Conservation (phyloP, 2,329 filamentous ascomycete species). For the Sclerotinia trifoliorum region DNA sequence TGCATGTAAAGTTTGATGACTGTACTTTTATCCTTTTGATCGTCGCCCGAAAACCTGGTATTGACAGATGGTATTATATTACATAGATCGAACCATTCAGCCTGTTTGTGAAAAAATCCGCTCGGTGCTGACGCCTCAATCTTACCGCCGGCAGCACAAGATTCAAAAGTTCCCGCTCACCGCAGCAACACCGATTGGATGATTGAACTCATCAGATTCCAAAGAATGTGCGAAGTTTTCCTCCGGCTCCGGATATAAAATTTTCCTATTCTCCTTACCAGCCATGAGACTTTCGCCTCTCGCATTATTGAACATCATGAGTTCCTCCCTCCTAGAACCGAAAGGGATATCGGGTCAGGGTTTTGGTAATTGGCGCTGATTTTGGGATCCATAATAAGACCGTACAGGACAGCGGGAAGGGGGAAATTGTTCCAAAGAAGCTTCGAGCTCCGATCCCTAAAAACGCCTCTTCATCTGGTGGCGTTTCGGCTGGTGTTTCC, state of each 20-base stretch:
- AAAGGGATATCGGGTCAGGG: not conserved
- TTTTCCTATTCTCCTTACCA: not conserved
- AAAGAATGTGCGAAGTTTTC: not conserved
- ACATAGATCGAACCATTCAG: not conserved
- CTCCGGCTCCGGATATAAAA: not conserved
- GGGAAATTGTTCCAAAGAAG: not conserved
- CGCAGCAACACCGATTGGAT: conserved; percentile 7
- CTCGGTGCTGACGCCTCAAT: conserved; percentile 12
- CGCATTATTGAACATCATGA: not conserved
- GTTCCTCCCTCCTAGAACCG: not conserved
- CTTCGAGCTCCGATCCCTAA: not conserved
- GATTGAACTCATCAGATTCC: too few species aligned
- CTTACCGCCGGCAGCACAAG: conserved; percentile 7
- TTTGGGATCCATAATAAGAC: not conserved
- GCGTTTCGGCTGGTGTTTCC: conserved; percentile 6
- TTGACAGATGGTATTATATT: not conserved
- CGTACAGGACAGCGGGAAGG: not conserved
- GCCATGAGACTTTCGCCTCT: not conserved
- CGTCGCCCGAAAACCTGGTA: not conserved
- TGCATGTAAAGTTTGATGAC: too few species aligned
- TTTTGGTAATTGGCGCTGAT: too few species aligned
- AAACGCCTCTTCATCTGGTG: conserved; percentile 13
- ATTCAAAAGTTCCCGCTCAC: not conserved
- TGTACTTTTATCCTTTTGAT: not conserved
- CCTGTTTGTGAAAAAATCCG: not conserved